A percentile compares a stretch with the other conserved stretches of the same genome.
Evolutionary conservation across 352 stramenopile genomes (phyloP).

Genomic region (Globisporangium paroecandrum): DNA sequence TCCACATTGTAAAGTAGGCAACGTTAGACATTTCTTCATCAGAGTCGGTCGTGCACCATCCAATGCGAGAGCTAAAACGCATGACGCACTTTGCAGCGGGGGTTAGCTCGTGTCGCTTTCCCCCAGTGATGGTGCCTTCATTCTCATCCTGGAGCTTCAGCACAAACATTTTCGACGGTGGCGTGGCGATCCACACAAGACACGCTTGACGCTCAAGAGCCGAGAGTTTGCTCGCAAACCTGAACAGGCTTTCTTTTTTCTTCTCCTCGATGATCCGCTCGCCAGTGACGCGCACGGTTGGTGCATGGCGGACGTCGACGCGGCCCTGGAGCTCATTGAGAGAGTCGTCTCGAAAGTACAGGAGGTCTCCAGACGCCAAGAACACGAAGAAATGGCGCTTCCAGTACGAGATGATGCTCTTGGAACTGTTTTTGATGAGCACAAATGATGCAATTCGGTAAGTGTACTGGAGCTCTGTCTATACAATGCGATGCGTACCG

Average conservation of each 20-base stretch:
- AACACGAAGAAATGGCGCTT: slow-evolving; percentile 83
- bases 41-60: not conserved
- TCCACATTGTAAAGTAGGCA: not conserved
- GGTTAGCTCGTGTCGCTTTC: slow-evolving; percentile 44
- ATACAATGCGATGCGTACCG: not conserved
- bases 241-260: slow-evolving; percentile 73
- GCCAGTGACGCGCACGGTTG: slow-evolving; percentile 73
- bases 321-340: slow-evolving; percentile 67
- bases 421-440: slow-evolving; percentile 23
- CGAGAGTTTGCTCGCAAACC: slow-evolving; percentile 59
- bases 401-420: slow-evolving; percentile 84
- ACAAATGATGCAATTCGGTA: not conserved
- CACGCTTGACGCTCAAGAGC: slow-evolving; percentile 57
- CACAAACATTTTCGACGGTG: slow-evolving; percentile 83
- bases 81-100: slow-evolving; percentile 45
- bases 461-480: not conserved
- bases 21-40: not conserved
- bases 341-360: slow-evolving; percentile 79
- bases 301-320: slow-evolving; percentile 73
- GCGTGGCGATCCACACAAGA: slow-evolving; percentile 79
- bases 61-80: too few species aligned
- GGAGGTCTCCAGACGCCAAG: slow-evolving; percentile 60
- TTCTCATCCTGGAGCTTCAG: slow-evolving; percentile 71
- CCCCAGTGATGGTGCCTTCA: slow-evolving; percentile 26
- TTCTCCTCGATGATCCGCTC: slow-evolving; percentile 71